Evolutionary conservation across 176 grass and related monocot species (phyloP), one percentile per base, ranked within the genome.

Genomic region (Zizania latifolia): DNA sequence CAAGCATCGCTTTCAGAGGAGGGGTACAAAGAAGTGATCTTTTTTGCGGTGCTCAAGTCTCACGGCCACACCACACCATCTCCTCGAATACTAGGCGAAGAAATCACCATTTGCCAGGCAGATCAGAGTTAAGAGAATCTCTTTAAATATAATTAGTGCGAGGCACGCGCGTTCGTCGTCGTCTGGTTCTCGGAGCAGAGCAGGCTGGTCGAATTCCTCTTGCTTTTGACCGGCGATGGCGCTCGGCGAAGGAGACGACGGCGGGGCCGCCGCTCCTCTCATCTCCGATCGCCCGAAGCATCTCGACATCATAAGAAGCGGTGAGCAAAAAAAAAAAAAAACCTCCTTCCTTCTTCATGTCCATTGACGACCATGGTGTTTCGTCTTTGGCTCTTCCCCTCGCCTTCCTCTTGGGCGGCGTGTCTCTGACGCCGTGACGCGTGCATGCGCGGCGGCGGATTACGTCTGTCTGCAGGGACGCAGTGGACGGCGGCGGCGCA

Each of bases 401-500:
- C 4, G 2, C 19, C 44, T n/a, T 35, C 13, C 16, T 3, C 29
- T 23, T 14, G 48, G 34, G 15, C 31, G 31, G 27, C 26, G 39
- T 39, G 54, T 3, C n/a, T 38, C 36, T 38, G 36, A 38, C 36
- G 36, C 34, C 8, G 34, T 62, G 16, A 26, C 13, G 55, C 6
- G 19, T 32, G 37, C 15, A 23, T 5, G 32, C 62, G 62, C 62
- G 1, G 4, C 13, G 44, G 10, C n/a, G 28, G 40, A 1, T 23
- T 44, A n/a, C n/a, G 43, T 28, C 14, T 29, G 51, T 10, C 10
- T 0, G 13, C 51, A 98, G 94, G 94, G 65, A 89, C 84, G 46
- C 32, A 92, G 16, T 98, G 91, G 94, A 98, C 91, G 68, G 88
- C 94, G 50, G 82, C 86, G 70, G 91, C 94, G 62, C 94, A 98